A percentile compares a stretch with the other conserved stretches of the same genome.
Conservation (phyloP, 257 asterid genomes). For the Echites panduratus region DNA sequence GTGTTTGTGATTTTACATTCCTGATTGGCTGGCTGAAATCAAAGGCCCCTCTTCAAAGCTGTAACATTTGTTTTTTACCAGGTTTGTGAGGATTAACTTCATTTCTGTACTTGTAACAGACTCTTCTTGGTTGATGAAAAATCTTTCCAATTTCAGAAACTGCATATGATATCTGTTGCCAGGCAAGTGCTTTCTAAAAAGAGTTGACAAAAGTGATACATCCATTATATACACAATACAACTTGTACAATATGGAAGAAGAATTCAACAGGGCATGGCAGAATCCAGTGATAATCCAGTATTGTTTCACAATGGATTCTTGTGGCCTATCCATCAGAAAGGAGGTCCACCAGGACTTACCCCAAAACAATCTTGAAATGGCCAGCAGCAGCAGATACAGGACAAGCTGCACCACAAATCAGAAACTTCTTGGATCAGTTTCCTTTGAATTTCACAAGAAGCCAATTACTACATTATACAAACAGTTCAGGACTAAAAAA, state of each 20-base stretch:
- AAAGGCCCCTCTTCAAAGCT: neutral
- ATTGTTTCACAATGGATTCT: neutral
- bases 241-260: neutral
- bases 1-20: neutral
- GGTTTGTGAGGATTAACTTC: neutral
- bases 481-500: neutral
- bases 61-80: neutral
- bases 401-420: slow-evolving; percentile 13
- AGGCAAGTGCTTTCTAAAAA: neutral
- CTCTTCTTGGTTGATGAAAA: neutral
- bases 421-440: neutral
- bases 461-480: neutral
- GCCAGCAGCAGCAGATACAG: slow-evolving; percentile 19
- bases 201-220: neutral
- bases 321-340: neutral
- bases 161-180: neutral
- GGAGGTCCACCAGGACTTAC: neutral
- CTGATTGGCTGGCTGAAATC: neutral
- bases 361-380: slow-evolving; percentile 2
- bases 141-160: neutral
- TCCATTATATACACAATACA: neutral
- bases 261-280: neutral
- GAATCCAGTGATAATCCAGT: neutral
- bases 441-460: neutral
- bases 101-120: neutral